phyloP scores from a whole-genome alignment of 768 basidiomycete genomes.

The Russula sp. region DNA sequence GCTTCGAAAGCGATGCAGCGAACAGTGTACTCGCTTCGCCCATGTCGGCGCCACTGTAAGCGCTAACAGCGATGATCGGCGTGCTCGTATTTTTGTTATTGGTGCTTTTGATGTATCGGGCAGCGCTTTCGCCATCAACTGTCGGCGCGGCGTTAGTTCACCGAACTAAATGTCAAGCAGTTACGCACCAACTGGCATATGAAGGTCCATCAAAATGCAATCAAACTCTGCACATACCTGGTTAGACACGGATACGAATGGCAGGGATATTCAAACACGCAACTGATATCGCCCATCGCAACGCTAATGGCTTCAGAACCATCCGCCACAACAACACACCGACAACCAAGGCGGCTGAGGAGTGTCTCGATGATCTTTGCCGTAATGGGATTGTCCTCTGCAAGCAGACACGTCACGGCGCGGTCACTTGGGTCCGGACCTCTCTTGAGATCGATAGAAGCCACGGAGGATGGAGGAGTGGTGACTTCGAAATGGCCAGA shows the following conservation, averaged over 20 bases:
- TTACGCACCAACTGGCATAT: slow-evolving; percentile 88
- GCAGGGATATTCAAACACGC: slow-evolving; percentile 30
- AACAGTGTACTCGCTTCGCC: slow-evolving; percentile 67
- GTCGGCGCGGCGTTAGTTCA: slow-evolving; percentile 24
- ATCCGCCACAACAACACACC: slow-evolving; percentile 92
- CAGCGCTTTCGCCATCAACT: slow-evolving; percentile 96
- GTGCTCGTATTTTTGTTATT: slow-evolving; percentile 92
- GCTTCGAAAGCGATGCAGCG: slow-evolving; percentile 81
- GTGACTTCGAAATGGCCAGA: slow-evolving; percentile 52
- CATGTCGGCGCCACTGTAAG: slow-evolving; percentile 72
- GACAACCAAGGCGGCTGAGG: slow-evolving; percentile 89
- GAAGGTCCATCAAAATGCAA: slow-evolving; percentile 91
- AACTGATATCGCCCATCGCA: slow-evolving; percentile 96
- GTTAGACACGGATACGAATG: slow-evolving; percentile 16
- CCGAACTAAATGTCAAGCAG: slow-evolving; percentile 25
- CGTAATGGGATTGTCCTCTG: slow-evolving; percentile 97
- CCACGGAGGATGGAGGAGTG: slow-evolving; percentile 82
- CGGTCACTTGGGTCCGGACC: slow-evolving; percentile 78
- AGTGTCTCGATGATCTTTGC: slow-evolving; percentile 96
- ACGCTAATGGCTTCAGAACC: slow-evolving; percentile 97
- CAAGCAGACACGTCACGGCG: slow-evolving; percentile 89
- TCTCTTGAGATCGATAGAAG: slow-evolving; percentile 75
- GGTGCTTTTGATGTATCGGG: slow-evolving; percentile 94
- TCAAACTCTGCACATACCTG: slow-evolving; percentile 71
- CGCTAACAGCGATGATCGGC: slow-evolving; percentile 89